Conservation (phyloP, 2,329 filamentous ascomycete genomes). For the Fusarium illudens region DNA sequence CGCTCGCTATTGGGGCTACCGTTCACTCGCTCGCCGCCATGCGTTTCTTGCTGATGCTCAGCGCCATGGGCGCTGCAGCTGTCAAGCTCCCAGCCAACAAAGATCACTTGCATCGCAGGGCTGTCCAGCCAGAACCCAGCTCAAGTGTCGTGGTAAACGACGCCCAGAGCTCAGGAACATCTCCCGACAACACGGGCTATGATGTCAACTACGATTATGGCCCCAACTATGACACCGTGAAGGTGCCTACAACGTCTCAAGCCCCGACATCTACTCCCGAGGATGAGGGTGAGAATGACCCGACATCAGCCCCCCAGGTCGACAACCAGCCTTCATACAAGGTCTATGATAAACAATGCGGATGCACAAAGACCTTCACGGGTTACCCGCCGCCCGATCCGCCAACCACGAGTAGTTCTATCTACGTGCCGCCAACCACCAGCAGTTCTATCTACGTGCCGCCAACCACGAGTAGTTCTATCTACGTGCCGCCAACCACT, state of each 20-base stretch:
- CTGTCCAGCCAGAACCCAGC: background rate
- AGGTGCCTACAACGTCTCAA: constrained; percentile 5
- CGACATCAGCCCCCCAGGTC: background rate
- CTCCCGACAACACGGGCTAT: constrained; percentile 1
- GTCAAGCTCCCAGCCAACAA: constrained; percentile 22
- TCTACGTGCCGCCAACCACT: background rate
- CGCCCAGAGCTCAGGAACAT: background rate
- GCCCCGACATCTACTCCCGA: background rate
- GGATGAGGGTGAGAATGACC: background rate
- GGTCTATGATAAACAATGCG: constrained; percentile 12
- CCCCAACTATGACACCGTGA: background rate
- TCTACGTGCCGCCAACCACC: background rate
- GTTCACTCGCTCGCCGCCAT: constrained; percentile 29
- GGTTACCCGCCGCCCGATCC: background rate
- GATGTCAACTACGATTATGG: background rate
- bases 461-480: background rate
- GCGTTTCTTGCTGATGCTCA: constrained; percentile 35
- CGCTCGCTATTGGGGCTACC: constrained; percentile 21
- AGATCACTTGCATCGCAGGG: constrained; percentile 12
- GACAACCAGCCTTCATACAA: background rate
- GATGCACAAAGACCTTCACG: constrained; percentile 4
- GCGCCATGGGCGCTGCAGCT: constrained; percentile 32
- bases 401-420: background rate
- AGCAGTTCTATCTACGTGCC: background rate
- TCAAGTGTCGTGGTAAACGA: background rate